phyloP scores from a whole-genome alignment of 2,329 filamentous ascomycete genomes.

The Nemania sp. region DNA sequence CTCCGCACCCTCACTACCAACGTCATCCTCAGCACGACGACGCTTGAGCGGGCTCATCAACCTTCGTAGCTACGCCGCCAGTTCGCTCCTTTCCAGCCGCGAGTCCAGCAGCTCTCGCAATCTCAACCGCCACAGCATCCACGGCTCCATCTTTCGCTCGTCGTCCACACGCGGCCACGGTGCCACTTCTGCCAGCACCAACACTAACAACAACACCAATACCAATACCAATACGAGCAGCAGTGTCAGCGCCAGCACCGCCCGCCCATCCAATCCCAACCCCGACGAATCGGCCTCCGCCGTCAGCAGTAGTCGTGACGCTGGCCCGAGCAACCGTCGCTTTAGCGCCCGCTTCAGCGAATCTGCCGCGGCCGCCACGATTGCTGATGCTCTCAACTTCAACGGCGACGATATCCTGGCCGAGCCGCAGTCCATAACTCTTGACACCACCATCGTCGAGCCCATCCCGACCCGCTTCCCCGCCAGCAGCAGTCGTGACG shows the following conservation, averaged over 20 bases:
- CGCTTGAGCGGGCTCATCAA: constrained; percentile 37
- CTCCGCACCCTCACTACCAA: constrained; percentile 31
- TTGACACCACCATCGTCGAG: constrained; percentile 15
- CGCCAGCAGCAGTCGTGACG: not conserved
- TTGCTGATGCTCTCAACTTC: constrained; percentile 20
- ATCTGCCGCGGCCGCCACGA: constrained; percentile 17
- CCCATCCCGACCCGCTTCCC: constrained; percentile 3
- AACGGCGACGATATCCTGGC: constrained; percentile 14
- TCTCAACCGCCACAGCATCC: constrained; percentile 27
- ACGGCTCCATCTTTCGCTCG: constrained; percentile 27
- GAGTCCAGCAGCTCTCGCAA: constrained; percentile 30
- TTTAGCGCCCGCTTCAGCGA: too few species aligned
- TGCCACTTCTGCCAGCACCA: not conserved
- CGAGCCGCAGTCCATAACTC: constrained; percentile 19
- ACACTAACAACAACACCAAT: not conserved
- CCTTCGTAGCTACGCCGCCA: constrained; percentile 32
- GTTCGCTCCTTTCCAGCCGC: constrained; percentile 28
- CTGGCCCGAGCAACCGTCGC: too few species aligned
- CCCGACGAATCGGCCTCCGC: too few species aligned
- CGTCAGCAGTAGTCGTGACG: too few species aligned
- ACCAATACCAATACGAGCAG: not conserved
- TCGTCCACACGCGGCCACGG: constrained; percentile 17
- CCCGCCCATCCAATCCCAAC: constrained; percentile 10
- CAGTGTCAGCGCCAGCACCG: constrained; percentile 8
- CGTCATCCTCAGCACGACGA: constrained; percentile 30